Evolutionary conservation across 106 monocot genomes (phyloP).

Genomic region (Narthecium ossifragum): DNA sequence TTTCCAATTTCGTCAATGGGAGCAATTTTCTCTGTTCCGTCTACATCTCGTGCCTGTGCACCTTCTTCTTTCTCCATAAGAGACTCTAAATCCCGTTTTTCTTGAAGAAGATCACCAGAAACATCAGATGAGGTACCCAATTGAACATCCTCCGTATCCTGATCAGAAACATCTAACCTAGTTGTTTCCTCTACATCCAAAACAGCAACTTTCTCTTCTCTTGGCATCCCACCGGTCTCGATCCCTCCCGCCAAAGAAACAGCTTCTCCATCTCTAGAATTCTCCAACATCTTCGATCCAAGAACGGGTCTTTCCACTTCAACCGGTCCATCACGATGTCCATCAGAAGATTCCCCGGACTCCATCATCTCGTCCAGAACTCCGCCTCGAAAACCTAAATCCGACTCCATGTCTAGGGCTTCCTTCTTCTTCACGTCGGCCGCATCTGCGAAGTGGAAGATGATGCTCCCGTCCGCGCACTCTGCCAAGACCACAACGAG

Average conservation of each 20-base stretch:
- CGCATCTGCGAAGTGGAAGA: conserved; percentile 42
- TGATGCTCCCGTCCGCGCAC: conserved; percentile 55
- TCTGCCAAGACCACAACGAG: conserved; percentile 37
- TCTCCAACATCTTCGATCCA: background rate
- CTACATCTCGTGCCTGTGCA: background rate
- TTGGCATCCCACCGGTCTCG: too few species aligned
- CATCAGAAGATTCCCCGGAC: background rate
- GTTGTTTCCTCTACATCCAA: too few species aligned
- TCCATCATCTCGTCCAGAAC: conserved; percentile 4
- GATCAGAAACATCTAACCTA: too few species aligned
- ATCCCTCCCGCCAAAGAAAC: too few species aligned
- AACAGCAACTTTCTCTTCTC: too few species aligned
- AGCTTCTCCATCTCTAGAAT: background rate
- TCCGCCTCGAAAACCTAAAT: background rate
- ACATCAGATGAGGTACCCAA: background rate
- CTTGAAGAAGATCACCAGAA: background rate
- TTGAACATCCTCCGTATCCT: background rate
- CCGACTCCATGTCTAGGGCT: too few species aligned
- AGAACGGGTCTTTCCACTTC: conserved; percentile 5
- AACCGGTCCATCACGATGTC: background rate
- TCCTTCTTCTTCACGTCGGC: conserved; percentile 12
- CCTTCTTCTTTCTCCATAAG: background rate
- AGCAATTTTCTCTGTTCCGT: background rate
- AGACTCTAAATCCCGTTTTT: conserved; percentile 1
- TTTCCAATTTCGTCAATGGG: background rate